phyloP scores from a whole-genome alignment of 2,329 filamentous ascomycete genomes.

The Dothistroma pini region DNA sequence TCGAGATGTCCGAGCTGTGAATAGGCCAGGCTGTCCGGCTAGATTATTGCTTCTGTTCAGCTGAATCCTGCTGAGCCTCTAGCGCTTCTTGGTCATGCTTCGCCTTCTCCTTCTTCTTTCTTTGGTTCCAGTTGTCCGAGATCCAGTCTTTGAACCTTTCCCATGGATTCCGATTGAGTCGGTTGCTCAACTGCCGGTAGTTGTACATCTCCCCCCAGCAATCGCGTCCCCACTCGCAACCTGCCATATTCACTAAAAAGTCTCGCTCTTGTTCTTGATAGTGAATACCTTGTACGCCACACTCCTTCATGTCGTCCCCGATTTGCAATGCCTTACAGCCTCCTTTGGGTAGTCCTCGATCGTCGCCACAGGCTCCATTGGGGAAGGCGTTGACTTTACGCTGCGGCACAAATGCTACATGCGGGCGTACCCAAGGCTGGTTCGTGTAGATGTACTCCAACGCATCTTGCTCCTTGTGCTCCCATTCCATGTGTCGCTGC shows the following conservation, averaged over 20 bases:
- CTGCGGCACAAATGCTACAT: conserved; percentile 85
- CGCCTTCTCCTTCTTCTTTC: conserved; percentile 24
- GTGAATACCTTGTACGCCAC: conserved; percentile 57
- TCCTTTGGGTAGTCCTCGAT: conserved; percentile 62
- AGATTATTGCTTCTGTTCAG: conserved; percentile 6
- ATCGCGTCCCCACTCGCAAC: conserved; percentile 93
- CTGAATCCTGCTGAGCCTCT: conserved; percentile 12
- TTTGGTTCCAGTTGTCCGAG: conserved; percentile 35
- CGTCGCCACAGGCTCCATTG: conserved; percentile 78
- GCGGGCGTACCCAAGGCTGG: conserved; percentile 88
- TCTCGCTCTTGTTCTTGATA: conserved; percentile 83
- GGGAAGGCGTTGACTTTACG: conserved; percentile 95
- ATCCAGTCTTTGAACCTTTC: conserved; percentile 57
- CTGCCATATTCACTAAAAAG: conserved; percentile 97
- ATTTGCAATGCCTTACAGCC: conserved; percentile 28
- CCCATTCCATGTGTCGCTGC: conserved; percentile 98
- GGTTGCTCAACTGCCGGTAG: conserved; percentile 87
- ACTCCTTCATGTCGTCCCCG: conserved; percentile 28
- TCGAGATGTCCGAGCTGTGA: background rate
- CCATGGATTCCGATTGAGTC: conserved; percentile 79
- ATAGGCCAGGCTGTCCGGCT: background rate
- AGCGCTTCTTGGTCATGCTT: conserved; percentile 17
- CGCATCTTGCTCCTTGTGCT: conserved; percentile 97
- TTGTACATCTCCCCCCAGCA: conserved; percentile 98
- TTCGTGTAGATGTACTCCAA: conserved; percentile 86